Evolutionary conservation across 192 early-diverging fungal species (phyloP).

Genomic region (Helicostylum pulchrum): DNA sequence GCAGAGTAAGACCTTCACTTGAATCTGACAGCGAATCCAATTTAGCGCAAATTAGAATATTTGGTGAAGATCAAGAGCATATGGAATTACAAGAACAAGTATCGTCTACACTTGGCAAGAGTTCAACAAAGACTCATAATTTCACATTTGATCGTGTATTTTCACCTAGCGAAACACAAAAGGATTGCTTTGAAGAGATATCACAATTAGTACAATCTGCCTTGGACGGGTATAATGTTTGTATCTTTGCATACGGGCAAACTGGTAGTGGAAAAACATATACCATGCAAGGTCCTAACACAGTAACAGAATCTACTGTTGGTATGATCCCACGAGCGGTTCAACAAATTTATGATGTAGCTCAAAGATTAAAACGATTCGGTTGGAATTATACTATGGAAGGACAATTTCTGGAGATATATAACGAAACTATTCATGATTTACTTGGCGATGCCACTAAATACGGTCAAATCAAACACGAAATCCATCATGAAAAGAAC

Average conservation of each 20-base stretch:
- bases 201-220: slow-evolving; percentile 94
- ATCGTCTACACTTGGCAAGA: slow-evolving; percentile 25
- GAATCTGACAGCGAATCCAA: slow-evolving; percentile 19
- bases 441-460: slow-evolving; percentile 52
- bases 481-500: slow-evolving; percentile 76
- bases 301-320: slow-evolving; percentile 38
- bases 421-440: slow-evolving; percentile 91
- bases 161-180: slow-evolving; percentile 61
- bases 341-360: slow-evolving; percentile 79
- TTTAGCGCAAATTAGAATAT: slow-evolving; percentile 41
- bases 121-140: slow-evolving; percentile 55
- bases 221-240: slow-evolving; percentile 94
- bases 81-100: slow-evolving; percentile 72
- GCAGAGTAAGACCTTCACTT: slow-evolving; percentile 81
- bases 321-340: slow-evolving; percentile 97
- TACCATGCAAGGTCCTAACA: slow-evolving; percentile 71
- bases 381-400: slow-evolving; percentile 89
- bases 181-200: slow-evolving; percentile 90
- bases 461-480: slow-evolving; percentile 64
- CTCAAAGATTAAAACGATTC: slow-evolving; percentile 65
- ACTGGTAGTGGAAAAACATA: slow-evolving; percentile 91
- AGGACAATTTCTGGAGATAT: slow-evolving; percentile 93
- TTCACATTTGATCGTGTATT: slow-evolving; percentile 91
- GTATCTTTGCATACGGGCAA: slow-evolving; percentile 96
- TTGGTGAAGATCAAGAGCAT: slow-evolving; percentile 59